These are phyloP conservation scores for Epithemia pelagica DNA, from an alignment of 108 stramenopile genomes.

Conservation along the genomic window DNA sequence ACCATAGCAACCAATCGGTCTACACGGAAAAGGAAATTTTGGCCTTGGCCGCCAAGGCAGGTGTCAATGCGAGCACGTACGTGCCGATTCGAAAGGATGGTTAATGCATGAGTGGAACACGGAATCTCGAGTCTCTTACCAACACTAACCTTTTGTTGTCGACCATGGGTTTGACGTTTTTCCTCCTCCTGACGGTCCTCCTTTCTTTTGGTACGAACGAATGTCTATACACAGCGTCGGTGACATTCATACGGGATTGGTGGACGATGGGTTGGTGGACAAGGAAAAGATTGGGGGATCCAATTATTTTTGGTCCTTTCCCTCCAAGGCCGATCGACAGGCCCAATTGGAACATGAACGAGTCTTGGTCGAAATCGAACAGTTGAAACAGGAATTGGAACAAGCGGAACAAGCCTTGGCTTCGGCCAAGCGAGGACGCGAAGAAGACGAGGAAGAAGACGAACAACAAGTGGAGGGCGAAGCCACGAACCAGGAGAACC, in stretches of 20 bases:
- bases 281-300: conserved; percentile 90
- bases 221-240: conserved; percentile 29
- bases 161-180: not conserved
- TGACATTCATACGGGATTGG: conserved; percentile 68
- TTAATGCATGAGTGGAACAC: not conserved
- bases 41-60: conserved; percentile 70
- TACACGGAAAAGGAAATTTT: conserved; percentile 89
- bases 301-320: conserved; percentile 92
- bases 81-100: conserved; percentile 5
- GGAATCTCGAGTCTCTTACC: too few species aligned
- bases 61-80: conserved; percentile 71
- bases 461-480: too few species aligned
- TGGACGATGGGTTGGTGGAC: conserved; percentile 83
- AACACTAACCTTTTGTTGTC: not conserved
- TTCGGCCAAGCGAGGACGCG: too few species aligned
- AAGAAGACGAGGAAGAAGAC: conserved; percentile 62
- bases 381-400: conserved; percentile 23
- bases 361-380: conserved; percentile 42
- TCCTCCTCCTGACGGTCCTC: not conserved
- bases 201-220: too few species aligned
- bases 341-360: conserved; percentile 53
- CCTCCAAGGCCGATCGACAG: conserved; percentile 73
- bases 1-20: conserved; percentile 70
- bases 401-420: conserved; percentile 61
- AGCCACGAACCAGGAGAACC: too few species aligned